Conservation (phyloP, 2,329 filamentous ascomycete species). For the Rachicladosporium sp. region DNA sequence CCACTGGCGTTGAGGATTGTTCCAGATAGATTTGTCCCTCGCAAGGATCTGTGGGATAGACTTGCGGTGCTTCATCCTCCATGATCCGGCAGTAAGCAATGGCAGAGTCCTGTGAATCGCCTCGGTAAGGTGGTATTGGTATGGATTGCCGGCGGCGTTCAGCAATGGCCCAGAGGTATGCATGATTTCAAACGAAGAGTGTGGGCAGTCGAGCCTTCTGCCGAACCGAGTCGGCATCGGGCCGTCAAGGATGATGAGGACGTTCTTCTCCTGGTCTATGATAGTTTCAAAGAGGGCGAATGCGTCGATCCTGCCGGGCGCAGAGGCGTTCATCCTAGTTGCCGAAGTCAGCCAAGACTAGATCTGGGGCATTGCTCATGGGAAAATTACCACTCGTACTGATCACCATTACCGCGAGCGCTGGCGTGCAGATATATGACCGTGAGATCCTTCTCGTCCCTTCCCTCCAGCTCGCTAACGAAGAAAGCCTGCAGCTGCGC, state of each 20-base stretch:
- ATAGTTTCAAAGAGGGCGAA: background rate
- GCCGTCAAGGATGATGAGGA: slow-evolving; percentile 1
- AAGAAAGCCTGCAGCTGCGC: too few relatives aligned
- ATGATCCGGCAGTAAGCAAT: background rate
- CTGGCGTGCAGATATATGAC: background rate
- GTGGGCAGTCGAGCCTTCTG: background rate
- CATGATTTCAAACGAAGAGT: background rate
- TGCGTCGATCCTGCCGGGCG: background rate
- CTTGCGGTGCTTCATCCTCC: background rate
- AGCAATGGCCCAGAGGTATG: background rate
- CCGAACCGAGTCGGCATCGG: background rate
- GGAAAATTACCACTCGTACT: background rate
- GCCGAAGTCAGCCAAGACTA: background rate
- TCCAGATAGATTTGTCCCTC: background rate
- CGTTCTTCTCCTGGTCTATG: background rate
- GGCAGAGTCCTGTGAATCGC: background rate
- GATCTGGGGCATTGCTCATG: too few relatives aligned
- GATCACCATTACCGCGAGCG: background rate
- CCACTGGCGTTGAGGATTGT: background rate
- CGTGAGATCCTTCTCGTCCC: too few relatives aligned
- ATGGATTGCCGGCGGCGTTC: background rate
- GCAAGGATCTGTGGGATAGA: background rate
- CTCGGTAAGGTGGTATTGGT: background rate
- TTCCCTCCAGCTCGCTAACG: too few relatives aligned
- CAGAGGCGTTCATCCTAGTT: background rate